Percentiles rank a stretch among this genome's conserved stretches.
Conservation (phyloP, 768 basidiomycete species). For the Fistulinella prunicolor region DNA sequence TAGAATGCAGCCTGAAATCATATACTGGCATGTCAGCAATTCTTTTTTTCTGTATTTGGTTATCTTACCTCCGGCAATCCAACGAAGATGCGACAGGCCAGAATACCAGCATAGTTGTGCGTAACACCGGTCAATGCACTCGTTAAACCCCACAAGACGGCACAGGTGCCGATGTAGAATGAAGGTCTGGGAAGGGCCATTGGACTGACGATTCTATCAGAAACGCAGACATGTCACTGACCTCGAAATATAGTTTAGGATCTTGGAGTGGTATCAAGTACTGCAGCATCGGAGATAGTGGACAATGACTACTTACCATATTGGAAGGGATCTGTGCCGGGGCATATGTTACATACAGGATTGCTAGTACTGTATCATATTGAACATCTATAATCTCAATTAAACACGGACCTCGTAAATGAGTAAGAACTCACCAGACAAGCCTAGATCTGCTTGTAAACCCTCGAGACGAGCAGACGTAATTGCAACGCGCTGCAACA, state of each 20-base stretch:
- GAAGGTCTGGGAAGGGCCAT: constrained; percentile 53
- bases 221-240: constrained; percentile 14
- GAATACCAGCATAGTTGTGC: constrained; percentile 50
- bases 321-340: constrained; percentile 47
- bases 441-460: constrained; percentile 45
- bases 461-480: constrained; percentile 50
- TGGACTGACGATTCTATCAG: no score
- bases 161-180: constrained; percentile 58
- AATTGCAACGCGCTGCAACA: constrained; percentile 43
- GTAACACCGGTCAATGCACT: constrained; percentile 64
- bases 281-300: background rate
- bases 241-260: constrained; percentile 54
- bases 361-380: constrained; percentile 53
- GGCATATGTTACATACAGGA: constrained; percentile 58
- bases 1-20: constrained; percentile 55
- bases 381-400: constrained; percentile 41
- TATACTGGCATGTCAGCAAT: background rate
- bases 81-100: constrained; percentile 57
- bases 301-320: constrained; percentile 1
- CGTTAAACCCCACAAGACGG: constrained; percentile 61
- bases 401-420: background rate
- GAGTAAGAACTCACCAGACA: constrained; percentile 35
- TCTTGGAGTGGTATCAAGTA: constrained; percentile 29
- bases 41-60: background rate
- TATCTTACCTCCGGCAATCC: constrained; percentile 53